phyloP scores from a whole-genome alignment of 1,139 yeast species.

The Suhomyces panamericanus region DNA sequence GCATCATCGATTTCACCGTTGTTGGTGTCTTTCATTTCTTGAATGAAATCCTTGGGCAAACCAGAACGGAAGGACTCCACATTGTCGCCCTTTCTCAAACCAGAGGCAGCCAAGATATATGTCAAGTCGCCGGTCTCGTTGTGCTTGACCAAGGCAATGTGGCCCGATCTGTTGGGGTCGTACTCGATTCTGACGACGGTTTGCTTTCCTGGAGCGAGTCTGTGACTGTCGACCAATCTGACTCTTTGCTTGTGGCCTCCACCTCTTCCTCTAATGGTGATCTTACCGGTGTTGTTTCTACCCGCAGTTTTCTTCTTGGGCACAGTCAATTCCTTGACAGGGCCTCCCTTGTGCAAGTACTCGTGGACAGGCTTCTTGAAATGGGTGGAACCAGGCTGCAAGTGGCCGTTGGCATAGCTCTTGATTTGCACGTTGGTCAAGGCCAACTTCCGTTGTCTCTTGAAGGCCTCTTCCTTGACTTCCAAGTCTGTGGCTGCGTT shows the following conservation, averaged over 20 bases:
- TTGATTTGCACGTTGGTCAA: slow-evolving; percentile 72
- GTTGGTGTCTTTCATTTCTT: slow-evolving; percentile 59
- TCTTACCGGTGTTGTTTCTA: slow-evolving; percentile 84
- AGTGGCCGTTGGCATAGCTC: slow-evolving; percentile 66
- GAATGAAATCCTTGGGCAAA: slow-evolving; percentile 72
- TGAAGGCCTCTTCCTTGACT: slow-evolving; percentile 69
- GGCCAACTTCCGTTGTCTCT: slow-evolving; percentile 71
- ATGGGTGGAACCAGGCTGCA: slow-evolving; percentile 89
- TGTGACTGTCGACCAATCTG: slow-evolving; percentile 74
- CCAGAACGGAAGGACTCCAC: slow-evolving; percentile 90
- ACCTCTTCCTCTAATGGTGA: slow-evolving; percentile 93
- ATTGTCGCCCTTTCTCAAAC: slow-evolving; percentile 86
- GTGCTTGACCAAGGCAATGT: slow-evolving; percentile 81
- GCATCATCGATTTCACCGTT: slow-evolving; percentile 93
- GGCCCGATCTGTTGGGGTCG: slow-evolving; percentile 94
- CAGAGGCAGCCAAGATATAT: slow-evolving; percentile 89
- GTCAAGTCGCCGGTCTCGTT: slow-evolving; percentile 61
- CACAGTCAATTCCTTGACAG: slow-evolving; percentile 72
- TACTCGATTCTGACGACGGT: slow-evolving; percentile 87
- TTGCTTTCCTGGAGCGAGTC: slow-evolving; percentile 70
- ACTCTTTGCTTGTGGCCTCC: slow-evolving; percentile 94
- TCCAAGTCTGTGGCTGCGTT: slow-evolving; percentile 65
- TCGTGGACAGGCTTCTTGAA: slow-evolving; percentile 84
- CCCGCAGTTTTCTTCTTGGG: slow-evolving; percentile 80
- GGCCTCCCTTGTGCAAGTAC: slow-evolving; percentile 83